phyloP scores from a whole-genome alignment of 108 stramenopile species.

The Aurantiochytrium sp. region DNA sequence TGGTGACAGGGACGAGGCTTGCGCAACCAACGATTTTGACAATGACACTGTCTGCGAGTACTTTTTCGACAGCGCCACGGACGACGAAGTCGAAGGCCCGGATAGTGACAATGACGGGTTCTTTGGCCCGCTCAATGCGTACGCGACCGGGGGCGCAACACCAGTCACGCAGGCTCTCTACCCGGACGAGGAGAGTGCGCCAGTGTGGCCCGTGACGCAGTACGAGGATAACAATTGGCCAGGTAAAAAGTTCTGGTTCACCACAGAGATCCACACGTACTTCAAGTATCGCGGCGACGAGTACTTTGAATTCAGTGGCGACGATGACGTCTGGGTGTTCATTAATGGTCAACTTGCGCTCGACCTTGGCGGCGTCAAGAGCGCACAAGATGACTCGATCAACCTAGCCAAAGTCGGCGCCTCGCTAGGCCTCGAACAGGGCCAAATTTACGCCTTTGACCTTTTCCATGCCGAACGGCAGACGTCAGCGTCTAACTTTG shows the following conservation, averaged over 20 bases:
- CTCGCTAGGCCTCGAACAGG: background rate
- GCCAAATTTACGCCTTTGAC: background rate
- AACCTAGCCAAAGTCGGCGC: background rate
- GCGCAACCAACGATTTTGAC: background rate
- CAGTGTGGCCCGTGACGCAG: background rate
- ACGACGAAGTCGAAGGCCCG: background rate
- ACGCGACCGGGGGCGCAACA: background rate
- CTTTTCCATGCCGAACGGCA: slow-evolving; percentile 11
- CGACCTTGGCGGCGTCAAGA: background rate
- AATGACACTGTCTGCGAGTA: background rate
- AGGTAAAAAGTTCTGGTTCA: background rate
- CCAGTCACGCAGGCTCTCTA: background rate
- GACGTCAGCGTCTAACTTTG: background rate
- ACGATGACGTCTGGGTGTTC: slow-evolving; percentile 8
- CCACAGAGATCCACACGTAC: slow-evolving; percentile 13
- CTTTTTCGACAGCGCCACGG: background rate
- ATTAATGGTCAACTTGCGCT: background rate
- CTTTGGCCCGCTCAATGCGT: background rate
- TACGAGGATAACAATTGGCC: background rate
- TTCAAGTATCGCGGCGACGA: slow-evolving; percentile 17
- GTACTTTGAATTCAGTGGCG: background rate
- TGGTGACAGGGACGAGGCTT: background rate
- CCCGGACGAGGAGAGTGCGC: background rate
- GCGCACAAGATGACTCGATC: background rate
- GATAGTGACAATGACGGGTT: background rate